phyloP scores from a whole-genome alignment of 140 eudicot genomes.

The Senecio squalidus region DNA sequence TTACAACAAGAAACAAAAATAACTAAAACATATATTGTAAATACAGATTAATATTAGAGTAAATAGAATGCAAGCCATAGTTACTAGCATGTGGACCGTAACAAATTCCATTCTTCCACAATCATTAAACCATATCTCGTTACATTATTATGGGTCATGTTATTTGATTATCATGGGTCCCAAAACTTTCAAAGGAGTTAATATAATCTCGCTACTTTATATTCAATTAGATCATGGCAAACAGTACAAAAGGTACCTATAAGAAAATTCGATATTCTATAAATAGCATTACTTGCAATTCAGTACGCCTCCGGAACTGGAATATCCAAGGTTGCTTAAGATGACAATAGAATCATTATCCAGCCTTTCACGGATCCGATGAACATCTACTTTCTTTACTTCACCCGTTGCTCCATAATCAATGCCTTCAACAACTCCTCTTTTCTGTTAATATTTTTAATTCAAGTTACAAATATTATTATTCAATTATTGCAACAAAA shows the following conservation, averaged over 20 bases:
- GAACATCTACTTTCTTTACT: slow-evolving; percentile 89
- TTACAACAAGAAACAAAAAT: slow-evolving; percentile 11
- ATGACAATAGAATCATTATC: slow-evolving; percentile 76
- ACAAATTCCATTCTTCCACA: too few species aligned
- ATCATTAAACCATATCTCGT: too few species aligned
- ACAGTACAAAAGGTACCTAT: slow-evolving; percentile 54
- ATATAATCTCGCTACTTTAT: slow-evolving; percentile 4
- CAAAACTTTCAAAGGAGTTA: not conserved
- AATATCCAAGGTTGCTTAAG: slow-evolving; percentile 83
- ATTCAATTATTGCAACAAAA: slow-evolving; percentile 21
- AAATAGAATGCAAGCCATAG: not conserved
- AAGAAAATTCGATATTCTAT: slow-evolving; percentile 42
- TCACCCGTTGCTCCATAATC: slow-evolving; percentile 94
- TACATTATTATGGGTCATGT: too few species aligned
- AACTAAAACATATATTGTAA: not conserved
- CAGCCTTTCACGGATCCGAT: slow-evolving; percentile 68
- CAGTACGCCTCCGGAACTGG: slow-evolving; percentile 93
- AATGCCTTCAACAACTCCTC: slow-evolving; percentile 94
- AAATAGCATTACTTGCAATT: slow-evolving; percentile 94
- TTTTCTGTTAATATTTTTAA: slow-evolving; percentile 51
- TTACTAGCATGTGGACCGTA: not conserved
- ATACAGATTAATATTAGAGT: too few species aligned
- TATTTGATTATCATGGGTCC: not conserved
- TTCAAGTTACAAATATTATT: not conserved
- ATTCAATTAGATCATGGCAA: slow-evolving; percentile 28